These are phyloP conservation scores for Phytophthora sansomeana DNA, from an alignment of 352 stramenopile genomes.

Conservation along the genomic window DNA sequence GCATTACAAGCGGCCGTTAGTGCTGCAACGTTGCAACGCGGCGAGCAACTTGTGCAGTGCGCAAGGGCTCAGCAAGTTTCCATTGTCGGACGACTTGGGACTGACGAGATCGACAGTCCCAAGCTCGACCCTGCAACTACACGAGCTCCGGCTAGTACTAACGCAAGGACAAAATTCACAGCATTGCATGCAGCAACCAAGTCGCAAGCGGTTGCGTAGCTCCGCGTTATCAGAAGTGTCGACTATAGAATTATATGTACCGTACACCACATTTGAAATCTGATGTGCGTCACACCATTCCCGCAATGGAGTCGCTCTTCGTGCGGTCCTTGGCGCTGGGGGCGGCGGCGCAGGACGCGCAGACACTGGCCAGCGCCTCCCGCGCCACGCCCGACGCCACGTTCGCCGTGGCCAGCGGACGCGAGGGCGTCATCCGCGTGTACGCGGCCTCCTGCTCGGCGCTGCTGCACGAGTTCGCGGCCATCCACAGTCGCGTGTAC, in stretches of 20 bases:
- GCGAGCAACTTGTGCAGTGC: slow-evolving; percentile 9
- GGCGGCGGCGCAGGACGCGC: slow-evolving; percentile 35
- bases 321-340: slow-evolving; percentile 66
- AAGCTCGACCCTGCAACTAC: slow-evolving; percentile 3
- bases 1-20: slow-evolving; percentile 31
- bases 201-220: too few species aligned
- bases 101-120: slow-evolving; percentile 10
- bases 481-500: slow-evolving; percentile 77
- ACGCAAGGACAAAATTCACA: neutral
- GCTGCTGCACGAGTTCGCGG: slow-evolving; percentile 83
- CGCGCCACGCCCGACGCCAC: slow-evolving; percentile 71
- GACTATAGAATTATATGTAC: too few species aligned
- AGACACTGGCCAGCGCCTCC: slow-evolving; percentile 67
- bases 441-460: slow-evolving; percentile 80
- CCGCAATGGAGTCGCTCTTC: slow-evolving; percentile 77
- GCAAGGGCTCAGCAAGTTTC: slow-evolving; percentile 9
- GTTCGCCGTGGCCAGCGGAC: slow-evolving; percentile 73
- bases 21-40: too few species aligned
- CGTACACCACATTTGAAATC: slow-evolving; percentile 6
- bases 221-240: too few species aligned
- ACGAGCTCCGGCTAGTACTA: neutral
- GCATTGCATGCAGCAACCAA: too few species aligned
- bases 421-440: slow-evolving; percentile 79
- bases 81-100: slow-evolving; percentile 8
- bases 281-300: neutral